Evolutionary conservation across 768 basidiomycete species (phyloP), one percentile per base, ranked within the genome.

Genomic region (Auricularia auricula-judae): DNA sequence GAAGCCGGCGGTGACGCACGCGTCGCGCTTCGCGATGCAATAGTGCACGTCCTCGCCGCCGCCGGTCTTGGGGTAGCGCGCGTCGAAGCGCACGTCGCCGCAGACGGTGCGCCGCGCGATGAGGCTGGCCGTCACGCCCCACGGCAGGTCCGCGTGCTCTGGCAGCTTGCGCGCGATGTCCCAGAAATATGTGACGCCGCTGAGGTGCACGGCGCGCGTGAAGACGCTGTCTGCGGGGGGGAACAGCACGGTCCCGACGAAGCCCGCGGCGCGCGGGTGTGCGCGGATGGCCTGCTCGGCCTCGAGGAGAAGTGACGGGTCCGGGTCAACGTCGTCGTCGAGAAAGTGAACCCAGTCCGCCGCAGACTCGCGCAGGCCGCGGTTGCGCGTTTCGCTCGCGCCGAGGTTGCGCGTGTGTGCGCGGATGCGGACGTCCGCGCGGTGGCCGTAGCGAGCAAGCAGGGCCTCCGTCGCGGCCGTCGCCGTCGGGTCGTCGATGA

Each of bases 41-140:
- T 81, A 85, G 68, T 86, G 81, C 12, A 86, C 84, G 44, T 86
- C 84, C 65, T 87, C 85, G 0, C 84, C 85, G 2, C 85, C 84
- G 0, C 84, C 83, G 3, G 84, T 86, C 72, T 84, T 85, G 3
- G 85, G 86, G 67, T 83, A 86, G 3, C 69, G 70, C 18, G 76
- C 69, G 67, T 80, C 76, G 68, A 76, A 86, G 53, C 68, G 67
- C n/a, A 84, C 75, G 0, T 74, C 77, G 56, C 84, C 83, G 2
- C 74, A 67, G 39, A 75, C 70, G 65, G 78, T 76, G 29, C 82
- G 79, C 2, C 82, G 79, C 3, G 76, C 76, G 29, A 85, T 79
- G 18, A 86, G 76, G 67, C 84, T 85, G 0, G 84, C 84, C 0
- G 85, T 84, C 2, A 84, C 82, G 1, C 85, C 84, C 85, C 85